These are phyloP conservation scores for Haematococcus sp. DNA, from an alignment of 139 green algal genomes.

Conservation along the genomic window DNA sequence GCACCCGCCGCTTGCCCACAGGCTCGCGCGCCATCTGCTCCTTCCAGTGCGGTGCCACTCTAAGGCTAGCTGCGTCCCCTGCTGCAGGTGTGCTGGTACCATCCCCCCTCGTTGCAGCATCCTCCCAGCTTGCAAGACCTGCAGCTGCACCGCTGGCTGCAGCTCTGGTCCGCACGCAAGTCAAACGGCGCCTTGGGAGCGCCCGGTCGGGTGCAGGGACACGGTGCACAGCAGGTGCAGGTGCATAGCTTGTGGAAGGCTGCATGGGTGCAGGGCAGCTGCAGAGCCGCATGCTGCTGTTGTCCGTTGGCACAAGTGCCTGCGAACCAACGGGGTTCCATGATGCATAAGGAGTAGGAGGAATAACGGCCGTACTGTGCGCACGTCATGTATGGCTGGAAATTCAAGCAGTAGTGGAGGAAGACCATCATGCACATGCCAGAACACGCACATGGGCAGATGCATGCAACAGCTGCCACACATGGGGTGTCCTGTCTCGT, in stretches of 20 bases:
- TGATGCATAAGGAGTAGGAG: background rate
- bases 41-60: conserved; percentile 45
- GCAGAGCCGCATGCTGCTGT: background rate
- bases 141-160: background rate
- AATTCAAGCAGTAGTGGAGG: too few species aligned
- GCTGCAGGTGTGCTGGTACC: background rate
- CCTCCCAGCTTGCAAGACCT: background rate
- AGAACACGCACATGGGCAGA: too few species aligned
- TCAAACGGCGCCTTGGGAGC: conserved; percentile 8
- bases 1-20: conserved; percentile 32
- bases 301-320: background rate
- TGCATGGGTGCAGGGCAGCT: background rate
- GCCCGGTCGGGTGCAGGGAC: too few species aligned
- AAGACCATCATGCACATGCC: too few species aligned
- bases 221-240: background rate
- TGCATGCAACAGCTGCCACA: too few species aligned
- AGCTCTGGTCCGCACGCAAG: background rate
- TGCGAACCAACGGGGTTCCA: background rate
- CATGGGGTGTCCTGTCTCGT: too few species aligned
- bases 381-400: too few species aligned
- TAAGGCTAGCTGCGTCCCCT: too few species aligned
- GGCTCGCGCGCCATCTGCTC: conserved; percentile 42
- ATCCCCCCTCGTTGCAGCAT: background rate
- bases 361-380: background rate
- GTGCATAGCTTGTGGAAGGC: background rate